Evolutionary conservation across 2,329 filamentous ascomycete genomes (phyloP).

Genomic region (Aureobasidium lini): DNA sequence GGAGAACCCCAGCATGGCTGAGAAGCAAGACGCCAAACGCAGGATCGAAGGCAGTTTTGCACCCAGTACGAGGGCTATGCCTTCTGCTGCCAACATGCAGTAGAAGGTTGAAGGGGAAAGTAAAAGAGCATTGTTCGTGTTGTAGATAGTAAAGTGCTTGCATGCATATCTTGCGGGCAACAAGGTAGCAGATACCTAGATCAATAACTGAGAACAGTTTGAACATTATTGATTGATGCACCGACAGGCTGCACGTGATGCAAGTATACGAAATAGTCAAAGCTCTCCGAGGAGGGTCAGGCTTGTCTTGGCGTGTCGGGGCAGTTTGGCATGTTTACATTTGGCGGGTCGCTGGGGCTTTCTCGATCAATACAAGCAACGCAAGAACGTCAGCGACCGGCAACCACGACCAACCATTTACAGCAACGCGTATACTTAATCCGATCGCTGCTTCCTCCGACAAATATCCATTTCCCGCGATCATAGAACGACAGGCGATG

Average conservation of each 20-base stretch:
- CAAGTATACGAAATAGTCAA: not conserved
- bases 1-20: conserved; percentile 67
- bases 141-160: not conserved
- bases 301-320: conserved; percentile 10
- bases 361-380: conserved; percentile 1
- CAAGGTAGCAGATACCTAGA: not conserved
- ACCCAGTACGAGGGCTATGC: conserved; percentile 22
- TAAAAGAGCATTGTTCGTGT: not conserved
- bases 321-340: conserved; percentile 12
- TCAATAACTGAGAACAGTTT: not conserved
- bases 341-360: conserved; percentile 1
- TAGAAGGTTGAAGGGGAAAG: not conserved
- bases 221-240: not conserved
- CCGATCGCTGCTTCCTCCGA: not conserved
- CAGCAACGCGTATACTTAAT: conserved; percentile 1
- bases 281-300: not conserved
- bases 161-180: not conserved
- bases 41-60: conserved; percentile 63
- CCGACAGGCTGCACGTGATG: not conserved
- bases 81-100: conserved; percentile 9
- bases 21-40: conserved; percentile 78
- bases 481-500: conserved; percentile 6
- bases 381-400: not conserved
- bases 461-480: not conserved
- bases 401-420: not conserved